Conservation (phyloP, 768 basidiomycete genomes). For the Grammothele lineata region DNA sequence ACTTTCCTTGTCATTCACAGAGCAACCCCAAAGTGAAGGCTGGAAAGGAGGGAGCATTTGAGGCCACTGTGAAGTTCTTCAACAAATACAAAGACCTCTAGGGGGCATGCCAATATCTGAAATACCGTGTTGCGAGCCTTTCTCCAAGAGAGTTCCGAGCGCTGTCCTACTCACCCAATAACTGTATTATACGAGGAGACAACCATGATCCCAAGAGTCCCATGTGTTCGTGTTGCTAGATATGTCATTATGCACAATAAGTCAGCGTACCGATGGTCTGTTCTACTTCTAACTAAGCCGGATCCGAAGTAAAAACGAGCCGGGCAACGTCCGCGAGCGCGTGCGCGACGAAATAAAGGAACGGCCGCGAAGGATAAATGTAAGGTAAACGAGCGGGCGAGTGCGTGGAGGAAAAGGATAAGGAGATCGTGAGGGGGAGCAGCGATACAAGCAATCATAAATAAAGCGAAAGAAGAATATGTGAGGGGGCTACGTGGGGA, state of each 20-base stretch:
- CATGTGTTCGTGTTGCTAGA: too few species aligned
- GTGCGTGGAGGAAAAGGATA: too few species aligned
- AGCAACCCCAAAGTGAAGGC: constrained; percentile 46
- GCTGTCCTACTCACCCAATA: too few species aligned
- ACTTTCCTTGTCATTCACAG: constrained; percentile 1
- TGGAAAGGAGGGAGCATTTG: constrained; percentile 60
- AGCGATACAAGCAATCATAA: constrained; percentile 16
- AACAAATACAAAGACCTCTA: constrained; percentile 22
- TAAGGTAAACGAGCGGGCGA: too few species aligned
- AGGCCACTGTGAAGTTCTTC: constrained; percentile 51
- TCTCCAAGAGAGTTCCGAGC: too few species aligned
- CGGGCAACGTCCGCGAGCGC: background rate
- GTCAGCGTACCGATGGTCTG: constrained; percentile 9
- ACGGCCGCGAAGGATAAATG: too few species aligned
- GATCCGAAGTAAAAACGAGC: background rate
- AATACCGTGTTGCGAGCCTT: too few species aligned
- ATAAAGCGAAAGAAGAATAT: constrained; percentile 11
- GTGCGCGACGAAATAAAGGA: background rate
- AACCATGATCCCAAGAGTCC: too few species aligned
- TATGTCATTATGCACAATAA: constrained; percentile 15
- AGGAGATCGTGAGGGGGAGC: too few species aligned
- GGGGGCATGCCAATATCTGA: too few species aligned
- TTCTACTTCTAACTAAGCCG: constrained; percentile 11
- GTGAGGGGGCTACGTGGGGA: constrained; percentile 3
- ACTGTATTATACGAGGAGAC: too few species aligned